A percentile compares a stretch with the other conserved stretches of the same genome.
Evolutionary conservation across 768 basidiomycete species (phyloP).

Genomic region (Auricularia heimuer): DNA sequence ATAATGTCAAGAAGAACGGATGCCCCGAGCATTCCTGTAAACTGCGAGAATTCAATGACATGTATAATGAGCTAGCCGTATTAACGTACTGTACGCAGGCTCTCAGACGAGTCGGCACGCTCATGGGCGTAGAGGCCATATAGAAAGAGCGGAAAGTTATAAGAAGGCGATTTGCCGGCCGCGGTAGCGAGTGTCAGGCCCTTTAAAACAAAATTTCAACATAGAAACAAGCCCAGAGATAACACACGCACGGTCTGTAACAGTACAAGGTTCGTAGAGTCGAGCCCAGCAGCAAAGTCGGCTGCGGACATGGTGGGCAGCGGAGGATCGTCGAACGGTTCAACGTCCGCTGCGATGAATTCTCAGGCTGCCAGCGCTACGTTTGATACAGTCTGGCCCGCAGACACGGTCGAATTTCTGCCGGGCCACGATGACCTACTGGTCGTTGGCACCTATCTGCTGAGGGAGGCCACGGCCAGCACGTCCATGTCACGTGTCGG

Average conservation of each 20-base stretch:
- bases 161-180: constrained; percentile 49
- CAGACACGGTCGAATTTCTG: constrained; percentile 85
- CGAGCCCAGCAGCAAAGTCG: constrained; percentile 62
- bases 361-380: neutral
- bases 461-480: constrained; percentile 35
- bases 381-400: constrained; percentile 69
- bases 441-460: constrained; percentile 87
- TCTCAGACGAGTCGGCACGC: constrained; percentile 49
- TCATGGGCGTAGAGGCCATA: constrained; percentile 72
- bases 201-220: constrained; percentile 25
- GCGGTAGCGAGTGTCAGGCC: constrained; percentile 46
- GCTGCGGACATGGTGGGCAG: constrained; percentile 13
- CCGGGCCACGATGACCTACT: constrained; percentile 50
- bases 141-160: constrained; percentile 77
- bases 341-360: neutral
- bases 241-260: constrained; percentile 43
- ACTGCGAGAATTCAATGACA: constrained; percentile 30
- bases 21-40: constrained; percentile 48
- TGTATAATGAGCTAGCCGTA: neutral
- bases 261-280: constrained; percentile 60
- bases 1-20: constrained; percentile 63
- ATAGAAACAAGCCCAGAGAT: neutral
- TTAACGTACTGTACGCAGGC: constrained; percentile 48
- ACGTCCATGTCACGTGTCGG: neutral
- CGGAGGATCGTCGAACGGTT: too few species aligned